A percentile compares a stretch with the other conserved stretches of the same genome.
These are phyloP conservation scores for Rehmannia glutinosa DNA, from an alignment of 257 asterid genomes.

Conservation along the genomic window DNA sequence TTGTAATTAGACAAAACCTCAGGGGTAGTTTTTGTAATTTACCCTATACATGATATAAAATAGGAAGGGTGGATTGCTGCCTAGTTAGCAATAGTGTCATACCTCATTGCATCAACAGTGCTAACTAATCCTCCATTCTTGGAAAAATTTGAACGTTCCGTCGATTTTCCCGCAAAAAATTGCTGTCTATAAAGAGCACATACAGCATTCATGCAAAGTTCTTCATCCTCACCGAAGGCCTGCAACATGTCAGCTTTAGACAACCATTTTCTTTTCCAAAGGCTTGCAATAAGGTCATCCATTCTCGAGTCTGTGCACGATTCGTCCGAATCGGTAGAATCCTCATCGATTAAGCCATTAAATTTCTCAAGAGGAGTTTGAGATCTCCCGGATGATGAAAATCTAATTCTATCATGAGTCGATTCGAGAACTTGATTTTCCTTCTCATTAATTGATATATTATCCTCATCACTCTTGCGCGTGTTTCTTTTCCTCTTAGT, in stretches of 20 bases:
- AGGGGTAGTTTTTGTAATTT: too few species aligned
- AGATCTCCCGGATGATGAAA: too few species aligned
- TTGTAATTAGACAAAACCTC: too few species aligned
- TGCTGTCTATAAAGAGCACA: conserved; percentile 33
- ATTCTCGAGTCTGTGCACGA: conserved; percentile 16
- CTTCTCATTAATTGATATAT: neutral
- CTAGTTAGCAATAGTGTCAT: neutral
- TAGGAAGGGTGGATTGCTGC: neutral
- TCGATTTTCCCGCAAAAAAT: conserved; percentile 1
- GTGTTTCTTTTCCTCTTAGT: conserved; percentile 5
- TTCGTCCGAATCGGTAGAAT: conserved; percentile 21
- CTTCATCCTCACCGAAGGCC: conserved; percentile 20
- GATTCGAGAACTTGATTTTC: too few species aligned
- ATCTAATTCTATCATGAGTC: neutral
- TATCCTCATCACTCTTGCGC: neutral
- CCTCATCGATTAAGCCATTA: neutral
- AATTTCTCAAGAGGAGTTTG: too few species aligned
- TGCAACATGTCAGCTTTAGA: conserved; percentile 9
- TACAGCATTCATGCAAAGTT: conserved; percentile 27
- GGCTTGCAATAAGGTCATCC: neutral
- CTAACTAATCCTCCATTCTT: neutral
- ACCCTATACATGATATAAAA: neutral
- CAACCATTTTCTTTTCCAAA: neutral
- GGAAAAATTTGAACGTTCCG: neutral
- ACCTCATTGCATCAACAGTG: conserved; percentile 16